Base-by-base conservation (phyloP, 805 yeast genomes). In the Myxozyma lipomycoides region DNA sequence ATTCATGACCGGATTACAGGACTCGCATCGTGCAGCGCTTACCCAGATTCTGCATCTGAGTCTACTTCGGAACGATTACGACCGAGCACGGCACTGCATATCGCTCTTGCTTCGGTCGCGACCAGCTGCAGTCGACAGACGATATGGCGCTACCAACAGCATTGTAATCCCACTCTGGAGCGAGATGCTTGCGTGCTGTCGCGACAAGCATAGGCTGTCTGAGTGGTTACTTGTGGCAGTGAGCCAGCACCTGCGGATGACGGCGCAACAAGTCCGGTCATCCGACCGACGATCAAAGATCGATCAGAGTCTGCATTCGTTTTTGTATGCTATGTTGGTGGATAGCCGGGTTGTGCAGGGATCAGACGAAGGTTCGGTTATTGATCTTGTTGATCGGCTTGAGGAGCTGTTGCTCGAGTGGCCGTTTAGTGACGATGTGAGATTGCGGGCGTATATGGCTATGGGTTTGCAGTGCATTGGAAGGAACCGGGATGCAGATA, bases 141-240 rank as follows among this genome's bases (percentile, higher is more conserved):
- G 18, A 17, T 23, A 32, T 18, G 37, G 40, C n/a, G 15, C 43
- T 4, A 46, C 25, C 41, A 39, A 26, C n/a, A n/a, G 26, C 37
- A 17, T 38, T 23, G 21, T 48, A 32, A 25, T 43, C 35, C 51
- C 55, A 26, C 40, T 41, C 25, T 50, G 54, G 54, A 41, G 51
- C 3, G 43, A 46, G 25, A 30, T 51, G 45, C 46, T 45, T 5
- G 46, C 45, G 17, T 34, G 51, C 34, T 32, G 23, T 4, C 25
- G 30, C n/a, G 15, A 9, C 10, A 43, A 44, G n/a, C 22, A 34
- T 9, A 25, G 48, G 2, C 43, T 19, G 46, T 17, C 35, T 24
- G 56, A 51, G n/a, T 51, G 56, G 56, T 46, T 51, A n/a, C 49
- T 51, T n/a, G 43, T 51, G 12, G 37, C 56, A 6, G 25, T 45